Evolutionary conservation across 2,329 filamentous ascomycete genomes (phyloP).

Genomic region (Diaporthe vexans): DNA sequence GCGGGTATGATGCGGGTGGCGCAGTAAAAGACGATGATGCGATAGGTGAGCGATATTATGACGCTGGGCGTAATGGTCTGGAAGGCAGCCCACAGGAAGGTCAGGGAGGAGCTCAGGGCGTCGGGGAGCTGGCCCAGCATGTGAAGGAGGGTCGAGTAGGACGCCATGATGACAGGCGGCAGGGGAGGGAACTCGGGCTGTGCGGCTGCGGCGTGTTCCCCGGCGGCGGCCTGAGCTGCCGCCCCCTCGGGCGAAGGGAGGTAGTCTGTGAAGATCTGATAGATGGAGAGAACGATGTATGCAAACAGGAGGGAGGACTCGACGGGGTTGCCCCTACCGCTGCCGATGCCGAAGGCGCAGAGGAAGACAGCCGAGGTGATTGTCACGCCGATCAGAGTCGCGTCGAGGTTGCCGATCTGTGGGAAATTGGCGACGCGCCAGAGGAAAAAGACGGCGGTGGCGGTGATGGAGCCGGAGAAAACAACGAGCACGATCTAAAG

Average conservation of each 20-base stretch:
- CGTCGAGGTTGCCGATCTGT: conserved; percentile 91
- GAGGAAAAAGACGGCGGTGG: conserved; percentile 94
- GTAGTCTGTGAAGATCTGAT: conserved; percentile 99
- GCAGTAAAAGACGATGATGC: conserved; percentile 94
- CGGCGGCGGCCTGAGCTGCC: conserved; percentile 58
- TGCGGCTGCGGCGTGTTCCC: conserved; percentile 60
- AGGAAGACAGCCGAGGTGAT: conserved; percentile 95
- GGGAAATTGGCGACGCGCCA: conserved; percentile 96
- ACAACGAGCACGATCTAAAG: conserved; percentile 88
- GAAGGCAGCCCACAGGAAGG: conserved; percentile 90
- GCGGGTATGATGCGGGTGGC: conserved; percentile 96
- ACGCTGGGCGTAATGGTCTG: conserved; percentile 96
- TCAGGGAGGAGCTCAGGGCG: conserved; percentile 85
- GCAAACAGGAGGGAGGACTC: conserved; percentile 96
- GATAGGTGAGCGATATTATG: conserved; percentile 93
- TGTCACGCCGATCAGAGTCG: conserved; percentile 90
- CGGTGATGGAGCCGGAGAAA: conserved; percentile 90
- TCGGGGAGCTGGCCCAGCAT: conserved; percentile 86
- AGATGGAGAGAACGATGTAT: conserved; percentile 98
- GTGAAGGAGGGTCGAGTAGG: conserved; percentile 91
- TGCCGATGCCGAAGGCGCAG: conserved; percentile 93
- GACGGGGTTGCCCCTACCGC: conserved; percentile 92
- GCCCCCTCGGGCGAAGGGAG: conserved; percentile 80
- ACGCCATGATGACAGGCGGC: conserved; percentile 98
- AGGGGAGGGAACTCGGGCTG: conserved; percentile 96